Conservation (phyloP, 345 rosid genomes). For the Stellera chamaejasme region DNA sequence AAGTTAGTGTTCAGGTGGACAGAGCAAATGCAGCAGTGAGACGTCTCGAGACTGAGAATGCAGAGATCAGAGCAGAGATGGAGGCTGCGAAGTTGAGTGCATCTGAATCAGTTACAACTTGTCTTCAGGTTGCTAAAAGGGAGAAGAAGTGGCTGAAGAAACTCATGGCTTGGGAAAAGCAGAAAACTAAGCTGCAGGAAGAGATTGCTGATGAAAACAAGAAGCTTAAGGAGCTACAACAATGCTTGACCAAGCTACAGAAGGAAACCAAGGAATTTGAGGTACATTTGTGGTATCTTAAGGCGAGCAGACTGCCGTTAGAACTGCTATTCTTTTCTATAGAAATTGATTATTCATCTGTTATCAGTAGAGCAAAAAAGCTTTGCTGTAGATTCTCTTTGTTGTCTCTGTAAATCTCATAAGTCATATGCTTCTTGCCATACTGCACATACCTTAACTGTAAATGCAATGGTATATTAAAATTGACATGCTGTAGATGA, state of each 20-base stretch:
- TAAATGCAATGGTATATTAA: too few relatives aligned
- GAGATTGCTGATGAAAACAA: conserved; percentile 65
- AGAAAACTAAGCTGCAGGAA: conserved; percentile 66
- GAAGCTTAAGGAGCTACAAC: conserved; percentile 58
- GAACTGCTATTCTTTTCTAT: not conserved
- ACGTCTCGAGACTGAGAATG: conserved; percentile 75
- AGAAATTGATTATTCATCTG: too few relatives aligned
- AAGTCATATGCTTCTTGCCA: too few relatives aligned
- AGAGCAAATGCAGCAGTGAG: conserved; percentile 66
- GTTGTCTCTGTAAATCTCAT: too few relatives aligned
- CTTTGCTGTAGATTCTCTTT: too few relatives aligned
- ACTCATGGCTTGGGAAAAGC: conserved; percentile 77
- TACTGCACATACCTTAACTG: too few relatives aligned
- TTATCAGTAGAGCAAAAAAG: too few relatives aligned
- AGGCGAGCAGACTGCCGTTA: conserved; percentile 1
- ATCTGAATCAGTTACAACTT: conserved; percentile 64
- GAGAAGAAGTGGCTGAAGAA: conserved; percentile 78
- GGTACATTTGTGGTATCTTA: conserved; percentile 34
- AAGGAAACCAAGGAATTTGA: conserved; percentile 61
- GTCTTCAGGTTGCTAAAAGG: conserved; percentile 68
- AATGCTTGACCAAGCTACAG: conserved; percentile 34
- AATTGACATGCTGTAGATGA: too few relatives aligned
- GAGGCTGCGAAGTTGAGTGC: conserved; percentile 91
- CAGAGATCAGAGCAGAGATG: conserved; percentile 89
- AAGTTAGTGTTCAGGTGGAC: conserved; percentile 75